These are phyloP conservation scores for Solanum gandarillasii DNA, from an alignment of 257 asterid genomes.

Conservation along the genomic window DNA sequence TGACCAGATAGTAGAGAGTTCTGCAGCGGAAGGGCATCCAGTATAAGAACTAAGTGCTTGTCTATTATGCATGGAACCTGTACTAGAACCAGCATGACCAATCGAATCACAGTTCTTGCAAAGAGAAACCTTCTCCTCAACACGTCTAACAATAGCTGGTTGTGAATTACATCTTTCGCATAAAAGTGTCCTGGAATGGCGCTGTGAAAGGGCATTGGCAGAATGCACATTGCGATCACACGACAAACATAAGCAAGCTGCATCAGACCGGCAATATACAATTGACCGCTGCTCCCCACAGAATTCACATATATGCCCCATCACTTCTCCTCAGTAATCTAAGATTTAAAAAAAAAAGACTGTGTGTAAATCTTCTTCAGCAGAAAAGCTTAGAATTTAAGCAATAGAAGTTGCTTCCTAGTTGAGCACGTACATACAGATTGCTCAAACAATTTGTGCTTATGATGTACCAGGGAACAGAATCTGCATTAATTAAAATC, in stretches of 20 bases:
- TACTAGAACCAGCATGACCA: conserved; percentile 18
- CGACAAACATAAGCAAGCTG: conserved; percentile 39
- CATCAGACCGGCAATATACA: conserved; percentile 47
- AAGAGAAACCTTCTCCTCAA: conserved; percentile 43
- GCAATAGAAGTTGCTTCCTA: not conserved
- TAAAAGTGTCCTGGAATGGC: conserved; percentile 50
- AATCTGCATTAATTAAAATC: not conserved
- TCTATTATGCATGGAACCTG: conserved; percentile 17
- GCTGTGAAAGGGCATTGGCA: conserved; percentile 53
- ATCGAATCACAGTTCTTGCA: conserved; percentile 55
- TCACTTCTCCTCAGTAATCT: not conserved
- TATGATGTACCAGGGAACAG: not conserved
- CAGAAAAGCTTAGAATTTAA: not conserved
- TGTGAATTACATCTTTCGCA: conserved; percentile 46
- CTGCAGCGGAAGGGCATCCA: conserved; percentile 63
- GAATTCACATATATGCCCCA: conserved; percentile 52
- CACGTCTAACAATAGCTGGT: conserved; percentile 39
- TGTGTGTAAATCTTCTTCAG: not conserved
- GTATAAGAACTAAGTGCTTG: conserved; percentile 40
- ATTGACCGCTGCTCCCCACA: conserved; percentile 49
- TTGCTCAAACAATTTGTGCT: not conserved
- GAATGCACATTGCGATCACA: conserved; percentile 68
- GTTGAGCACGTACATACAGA: not conserved
- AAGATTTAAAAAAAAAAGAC: not conserved
- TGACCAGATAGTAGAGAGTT: conserved; percentile 53